Percentiles rank a stretch among this genome's conserved stretches.
Conservation (phyloP, 768 basidiomycete species). For the Lactifluus echinatus region DNA sequence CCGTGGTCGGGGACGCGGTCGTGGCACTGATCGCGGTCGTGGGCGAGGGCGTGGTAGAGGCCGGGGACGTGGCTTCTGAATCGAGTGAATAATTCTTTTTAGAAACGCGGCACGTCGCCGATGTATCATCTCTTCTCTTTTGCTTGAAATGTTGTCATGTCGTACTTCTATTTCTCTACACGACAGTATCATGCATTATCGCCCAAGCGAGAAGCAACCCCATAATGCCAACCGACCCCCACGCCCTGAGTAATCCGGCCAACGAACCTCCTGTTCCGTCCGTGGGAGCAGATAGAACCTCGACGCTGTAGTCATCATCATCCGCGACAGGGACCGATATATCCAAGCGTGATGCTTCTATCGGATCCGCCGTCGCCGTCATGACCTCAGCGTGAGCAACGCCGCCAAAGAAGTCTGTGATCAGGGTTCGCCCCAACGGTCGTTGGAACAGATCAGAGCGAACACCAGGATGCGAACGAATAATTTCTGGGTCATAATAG, state of each 20-base stretch:
- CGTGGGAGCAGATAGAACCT: not conserved
- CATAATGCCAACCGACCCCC: slow-evolving; percentile 15
- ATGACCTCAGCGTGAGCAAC: slow-evolving; percentile 74
- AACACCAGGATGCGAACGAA: slow-evolving; percentile 84
- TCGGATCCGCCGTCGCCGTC: not conserved
- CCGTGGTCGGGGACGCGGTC: slow-evolving; percentile 54
- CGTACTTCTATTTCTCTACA: slow-evolving; percentile 8
- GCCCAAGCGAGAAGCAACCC: slow-evolving; percentile 9
- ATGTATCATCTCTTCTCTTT: slow-evolving; percentile 14
- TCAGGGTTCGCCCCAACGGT: slow-evolving; percentile 46
- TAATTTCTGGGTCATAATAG: slow-evolving; percentile 61
- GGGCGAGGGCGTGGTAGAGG: slow-evolving; percentile 35
- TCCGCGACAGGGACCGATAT: too few species aligned
- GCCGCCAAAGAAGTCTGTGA: slow-evolving; percentile 69
- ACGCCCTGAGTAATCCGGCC: slow-evolving; percentile 8
- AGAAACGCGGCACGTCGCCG: too few species aligned
- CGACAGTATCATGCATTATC: not conserved
- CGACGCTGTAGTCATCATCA: too few species aligned
- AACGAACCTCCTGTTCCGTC: not conserved
- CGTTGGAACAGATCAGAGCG: slow-evolving; percentile 73
- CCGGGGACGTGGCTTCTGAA: slow-evolving; percentile 28
- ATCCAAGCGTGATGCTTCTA: not conserved
- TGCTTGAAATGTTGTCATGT: not conserved
- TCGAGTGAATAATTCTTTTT: too few species aligned
- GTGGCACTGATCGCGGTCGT: slow-evolving; percentile 32